Evolutionary conservation across 1,284 basidiomycete species (phyloP).

Genomic region (Tetrapyrgos nigripes): DNA sequence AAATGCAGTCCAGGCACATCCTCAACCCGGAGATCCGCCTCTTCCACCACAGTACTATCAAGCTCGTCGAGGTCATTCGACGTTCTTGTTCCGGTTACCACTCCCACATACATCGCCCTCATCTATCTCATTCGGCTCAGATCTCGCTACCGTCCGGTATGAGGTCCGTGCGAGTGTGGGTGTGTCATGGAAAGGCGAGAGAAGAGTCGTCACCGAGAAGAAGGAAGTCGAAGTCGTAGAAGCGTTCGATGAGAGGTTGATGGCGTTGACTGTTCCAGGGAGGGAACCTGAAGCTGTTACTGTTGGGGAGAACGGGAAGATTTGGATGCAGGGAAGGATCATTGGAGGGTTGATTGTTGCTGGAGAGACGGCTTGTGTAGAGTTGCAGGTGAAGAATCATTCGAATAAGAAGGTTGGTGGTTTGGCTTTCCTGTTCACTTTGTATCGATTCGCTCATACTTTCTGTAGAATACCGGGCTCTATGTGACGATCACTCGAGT

Average conservation of each 20-base stretch:
- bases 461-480: constrained; percentile 66
- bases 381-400: constrained; percentile 80
- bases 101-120: constrained; percentile 69
- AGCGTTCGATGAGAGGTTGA: constrained; percentile 39
- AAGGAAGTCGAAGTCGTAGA: constrained; percentile 72
- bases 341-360: constrained; percentile 67
- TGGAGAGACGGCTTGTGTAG: constrained; percentile 72
- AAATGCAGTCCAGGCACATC: constrained; percentile 71
- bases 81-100: constrained; percentile 77
- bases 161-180: constrained; percentile 73
- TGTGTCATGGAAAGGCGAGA: constrained; percentile 76
- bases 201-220: constrained; percentile 64
- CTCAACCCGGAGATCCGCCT: constrained; percentile 57
- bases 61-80: constrained; percentile 72
- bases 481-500: constrained; percentile 63
- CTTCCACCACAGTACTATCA: constrained; percentile 69
- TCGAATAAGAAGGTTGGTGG: constrained; percentile 70
- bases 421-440: constrained; percentile 2
- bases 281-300: constrained; percentile 60
- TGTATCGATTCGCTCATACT: constrained; percentile 10
- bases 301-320: constrained; percentile 77
- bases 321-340: constrained; percentile 74
- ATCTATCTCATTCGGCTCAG: constrained; percentile 70
- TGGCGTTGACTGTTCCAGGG: constrained; percentile 40
- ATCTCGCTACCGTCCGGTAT: constrained; percentile 70